Evolutionary conservation across 106 monocot species (phyloP).

Genomic region (Allium cepa): DNA sequence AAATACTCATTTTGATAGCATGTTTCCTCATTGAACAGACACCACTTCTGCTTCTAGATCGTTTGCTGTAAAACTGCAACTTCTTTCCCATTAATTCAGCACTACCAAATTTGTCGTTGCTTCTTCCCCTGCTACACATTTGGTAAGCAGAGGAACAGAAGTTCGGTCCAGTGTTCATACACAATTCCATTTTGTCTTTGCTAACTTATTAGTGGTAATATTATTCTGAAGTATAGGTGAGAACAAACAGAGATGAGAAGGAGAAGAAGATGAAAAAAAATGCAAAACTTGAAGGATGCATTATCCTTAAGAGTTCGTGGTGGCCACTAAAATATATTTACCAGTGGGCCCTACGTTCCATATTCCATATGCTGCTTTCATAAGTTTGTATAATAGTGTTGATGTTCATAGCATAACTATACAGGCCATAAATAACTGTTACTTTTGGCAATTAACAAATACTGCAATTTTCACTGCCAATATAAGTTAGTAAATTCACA

Average conservation of each 20-base stretch:
- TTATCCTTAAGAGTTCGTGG: background rate
- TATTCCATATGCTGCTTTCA: no score
- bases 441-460: no score
- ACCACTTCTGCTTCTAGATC: background rate
- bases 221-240: background rate
- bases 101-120: slow-evolving; percentile 5
- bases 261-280: background rate
- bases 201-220: background rate
- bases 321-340: background rate
- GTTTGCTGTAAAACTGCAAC: background rate
- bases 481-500: no score
- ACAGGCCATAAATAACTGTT: no score
- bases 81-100: slow-evolving; percentile 37
- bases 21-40: background rate
- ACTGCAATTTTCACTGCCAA: no score
- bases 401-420: no score
- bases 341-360: background rate
- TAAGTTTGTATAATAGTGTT: no score
- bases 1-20: slow-evolving; percentile 31
- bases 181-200: slow-evolving; percentile 10
- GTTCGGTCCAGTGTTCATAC: slow-evolving; percentile 16
- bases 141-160: slow-evolving; percentile 1
- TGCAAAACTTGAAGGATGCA: background rate
- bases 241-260: background rate
- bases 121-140: background rate